Conservation (phyloP, 306 rosid genomes). For the Quillaja saponaria region DNA sequence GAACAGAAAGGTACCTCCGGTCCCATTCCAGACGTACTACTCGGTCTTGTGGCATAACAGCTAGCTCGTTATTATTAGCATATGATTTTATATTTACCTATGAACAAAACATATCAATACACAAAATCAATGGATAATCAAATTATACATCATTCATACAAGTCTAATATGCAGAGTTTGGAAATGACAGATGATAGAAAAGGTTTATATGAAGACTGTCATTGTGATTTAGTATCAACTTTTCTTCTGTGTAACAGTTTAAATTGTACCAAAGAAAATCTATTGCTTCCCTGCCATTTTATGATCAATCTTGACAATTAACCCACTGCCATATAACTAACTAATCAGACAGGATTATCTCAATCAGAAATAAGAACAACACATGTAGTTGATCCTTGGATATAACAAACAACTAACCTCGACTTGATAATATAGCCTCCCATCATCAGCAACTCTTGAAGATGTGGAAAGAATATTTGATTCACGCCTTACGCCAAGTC, state of each 20-base stretch:
- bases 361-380: background rate
- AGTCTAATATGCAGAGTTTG: background rate
- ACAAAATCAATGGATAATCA: background rate
- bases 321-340: background rate
- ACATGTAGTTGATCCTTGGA: slow-evolving; percentile 5
- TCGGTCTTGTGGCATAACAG: slow-evolving; percentile 91
- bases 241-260: background rate
- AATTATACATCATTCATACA: background rate
- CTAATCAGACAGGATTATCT: slow-evolving; percentile 1
- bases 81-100: slow-evolving; percentile 94
- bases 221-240: background rate
- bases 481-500: slow-evolving; percentile 85
- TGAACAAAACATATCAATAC: slow-evolving; percentile 26
- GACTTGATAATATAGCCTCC: slow-evolving; percentile 77
- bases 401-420: slow-evolving; percentile 71
- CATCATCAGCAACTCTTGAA: slow-evolving; percentile 81
- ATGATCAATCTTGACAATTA: slow-evolving; percentile 11
- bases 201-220: background rate
- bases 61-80: slow-evolving; percentile 89
- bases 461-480: slow-evolving; percentile 71
- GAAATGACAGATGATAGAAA: background rate
- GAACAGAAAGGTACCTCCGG: slow-evolving; percentile 85
- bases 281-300: background rate
- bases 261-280: background rate
- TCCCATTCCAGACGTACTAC: slow-evolving; percentile 88